phyloP scores from a whole-genome alignment of 2,329 filamentous ascomycete genomes.

The Apiospora marii region DNA sequence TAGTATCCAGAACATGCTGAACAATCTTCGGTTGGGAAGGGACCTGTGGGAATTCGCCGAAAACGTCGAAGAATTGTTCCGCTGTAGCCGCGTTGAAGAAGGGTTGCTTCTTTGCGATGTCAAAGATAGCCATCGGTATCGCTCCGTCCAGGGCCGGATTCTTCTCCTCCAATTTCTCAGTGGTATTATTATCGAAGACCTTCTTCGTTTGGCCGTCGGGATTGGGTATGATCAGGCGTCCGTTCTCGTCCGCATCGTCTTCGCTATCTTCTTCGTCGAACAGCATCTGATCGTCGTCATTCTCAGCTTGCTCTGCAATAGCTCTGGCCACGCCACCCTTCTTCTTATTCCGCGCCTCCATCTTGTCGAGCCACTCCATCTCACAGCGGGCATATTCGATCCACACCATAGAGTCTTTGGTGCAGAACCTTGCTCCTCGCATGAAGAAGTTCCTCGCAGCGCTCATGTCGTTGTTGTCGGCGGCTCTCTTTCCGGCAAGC shows the following conservation, averaged over 20 bases:
- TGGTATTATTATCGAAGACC: constrained; percentile 55
- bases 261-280: constrained; percentile 54
- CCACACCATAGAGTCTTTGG: constrained; percentile 77
- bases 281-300: constrained; percentile 56
- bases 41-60: constrained; percentile 72
- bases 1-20: constrained; percentile 73
- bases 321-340: constrained; percentile 52
- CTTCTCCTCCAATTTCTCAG: constrained; percentile 65
- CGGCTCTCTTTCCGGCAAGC: constrained; percentile 80
- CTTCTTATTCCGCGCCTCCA: constrained; percentile 72
- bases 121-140: constrained; percentile 91
- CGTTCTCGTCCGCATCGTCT: constrained; percentile 51
- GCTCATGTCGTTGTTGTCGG: constrained; percentile 85
- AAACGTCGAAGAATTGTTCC: constrained; percentile 82
- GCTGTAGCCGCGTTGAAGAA: constrained; percentile 72
- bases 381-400: constrained; percentile 90
- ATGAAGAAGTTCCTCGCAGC: constrained; percentile 86
- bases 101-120: constrained; percentile 81
- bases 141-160: constrained; percentile 91
- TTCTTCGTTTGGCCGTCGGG: constrained; percentile 47
- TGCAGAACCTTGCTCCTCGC: constrained; percentile 89
- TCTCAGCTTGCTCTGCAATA: constrained; percentile 62
- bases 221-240: constrained; percentile 53
- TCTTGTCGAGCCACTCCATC: constrained; percentile 88
- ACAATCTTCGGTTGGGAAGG: constrained; percentile 72